Conservation (phyloP, 2,329 filamentous ascomycete genomes). For the Talaromyces sp. region DNA sequence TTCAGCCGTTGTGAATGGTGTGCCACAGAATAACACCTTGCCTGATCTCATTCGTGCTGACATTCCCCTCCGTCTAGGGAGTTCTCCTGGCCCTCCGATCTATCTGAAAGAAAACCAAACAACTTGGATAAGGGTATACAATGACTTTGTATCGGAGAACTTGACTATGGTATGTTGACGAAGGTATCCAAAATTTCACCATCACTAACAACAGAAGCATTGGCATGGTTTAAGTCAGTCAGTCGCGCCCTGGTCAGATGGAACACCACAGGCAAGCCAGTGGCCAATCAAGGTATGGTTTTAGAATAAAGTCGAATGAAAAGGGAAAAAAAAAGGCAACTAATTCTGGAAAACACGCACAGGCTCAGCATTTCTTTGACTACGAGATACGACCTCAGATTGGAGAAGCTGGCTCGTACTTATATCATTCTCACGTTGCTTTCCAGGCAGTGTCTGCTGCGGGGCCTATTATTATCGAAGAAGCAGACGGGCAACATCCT, state of each 20-base stretch:
- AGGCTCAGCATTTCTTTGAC: slow-evolving; percentile 55
- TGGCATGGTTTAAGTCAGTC: slow-evolving; percentile 63
- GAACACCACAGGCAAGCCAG: slow-evolving; percentile 56
- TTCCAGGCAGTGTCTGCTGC: slow-evolving; percentile 57
- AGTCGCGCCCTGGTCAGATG: slow-evolving; percentile 61
- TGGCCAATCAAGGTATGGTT: slow-evolving; percentile 58
- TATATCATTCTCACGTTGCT: slow-evolving; percentile 64
- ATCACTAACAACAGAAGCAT: slow-evolving; percentile 43
- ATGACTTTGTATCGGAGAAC: slow-evolving; percentile 51
- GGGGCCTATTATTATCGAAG: slow-evolving; percentile 55
- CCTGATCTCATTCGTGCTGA: not conserved
- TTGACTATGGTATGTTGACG: slow-evolving; percentile 50
- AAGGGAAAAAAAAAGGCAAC: not conserved
- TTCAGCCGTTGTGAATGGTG: slow-evolving; percentile 10
- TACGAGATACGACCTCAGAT: slow-evolving; percentile 56
- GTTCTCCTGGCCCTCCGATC: slow-evolving; percentile 3
- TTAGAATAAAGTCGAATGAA: not conserved
- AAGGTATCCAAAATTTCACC: not conserved
- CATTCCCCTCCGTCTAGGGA: not conserved
- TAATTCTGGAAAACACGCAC: not conserved
- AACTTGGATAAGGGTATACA: slow-evolving; percentile 56
- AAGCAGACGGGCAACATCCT: slow-evolving; percentile 43
- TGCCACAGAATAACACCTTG: not conserved
- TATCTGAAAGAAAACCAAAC: slow-evolving; percentile 10
- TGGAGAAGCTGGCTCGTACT: slow-evolving; percentile 60